These are phyloP conservation scores for Yamadazyma akitaensis DNA, from an alignment of 805 yeast species.

Conservation along the genomic window DNA sequence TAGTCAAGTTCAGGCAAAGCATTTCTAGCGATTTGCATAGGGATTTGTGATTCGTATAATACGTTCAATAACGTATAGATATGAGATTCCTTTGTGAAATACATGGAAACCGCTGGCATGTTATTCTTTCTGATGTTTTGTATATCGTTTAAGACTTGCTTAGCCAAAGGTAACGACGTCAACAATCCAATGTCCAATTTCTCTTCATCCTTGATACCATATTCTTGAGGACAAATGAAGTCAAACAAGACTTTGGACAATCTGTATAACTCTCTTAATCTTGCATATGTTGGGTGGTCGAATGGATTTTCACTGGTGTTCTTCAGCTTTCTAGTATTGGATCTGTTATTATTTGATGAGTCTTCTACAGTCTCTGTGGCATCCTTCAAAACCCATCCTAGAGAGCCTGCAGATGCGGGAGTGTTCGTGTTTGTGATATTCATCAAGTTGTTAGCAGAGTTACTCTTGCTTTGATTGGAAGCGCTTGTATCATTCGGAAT, in stretches of 20 bases:
- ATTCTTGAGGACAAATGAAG: conserved; percentile 97
- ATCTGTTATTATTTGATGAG: conserved; percentile 15
- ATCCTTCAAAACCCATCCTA: conserved; percentile 67
- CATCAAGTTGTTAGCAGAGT: conserved; percentile 21
- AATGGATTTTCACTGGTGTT: conserved; percentile 40
- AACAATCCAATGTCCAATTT: conserved; percentile 92
- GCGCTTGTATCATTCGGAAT: conserved; percentile 42
- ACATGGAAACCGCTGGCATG: conserved; percentile 79
- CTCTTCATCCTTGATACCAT: conserved; percentile 93
- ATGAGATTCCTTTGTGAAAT: conserved; percentile 96
- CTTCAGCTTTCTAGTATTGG: conserved; percentile 17
- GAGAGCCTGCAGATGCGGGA: conserved; percentile 55
- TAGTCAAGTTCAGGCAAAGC: conserved; percentile 96
- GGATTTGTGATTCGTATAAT: conserved; percentile 85
- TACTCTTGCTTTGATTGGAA: conserved; percentile 20
- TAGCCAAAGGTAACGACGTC: conserved; percentile 91
- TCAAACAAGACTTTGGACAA: conserved; percentile 92
- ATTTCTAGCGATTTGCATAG: conserved; percentile 92
- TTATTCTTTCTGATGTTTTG: conserved; percentile 74
- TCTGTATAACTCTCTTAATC: conserved; percentile 82
- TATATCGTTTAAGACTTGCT: conserved; percentile 78
- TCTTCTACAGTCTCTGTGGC: conserved; percentile 22
- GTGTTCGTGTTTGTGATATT: conserved; percentile 18
- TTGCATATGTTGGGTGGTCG: conserved; percentile 74
- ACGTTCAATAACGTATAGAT: conserved; percentile 91